These are phyloP conservation scores for Mollisiaceae sp. DNA, from an alignment of 2,329 filamentous ascomycete genomes.

Conservation along the genomic window DNA sequence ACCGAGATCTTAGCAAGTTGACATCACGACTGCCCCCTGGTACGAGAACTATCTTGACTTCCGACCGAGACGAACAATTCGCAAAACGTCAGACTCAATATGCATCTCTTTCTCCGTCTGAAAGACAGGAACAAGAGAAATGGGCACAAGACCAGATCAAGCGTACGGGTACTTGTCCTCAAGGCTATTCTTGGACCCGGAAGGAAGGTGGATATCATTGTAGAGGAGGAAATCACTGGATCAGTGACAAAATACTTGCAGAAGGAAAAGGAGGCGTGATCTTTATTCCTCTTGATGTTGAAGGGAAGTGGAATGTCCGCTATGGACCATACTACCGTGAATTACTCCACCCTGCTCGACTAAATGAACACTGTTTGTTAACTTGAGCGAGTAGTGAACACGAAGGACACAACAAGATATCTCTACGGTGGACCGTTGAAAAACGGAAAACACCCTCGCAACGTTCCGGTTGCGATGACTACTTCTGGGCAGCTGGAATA, in stretches of 20 bases:
- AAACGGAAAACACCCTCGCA: not conserved
- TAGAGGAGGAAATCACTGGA: constrained; percentile 25
- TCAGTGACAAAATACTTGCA: constrained; percentile 29
- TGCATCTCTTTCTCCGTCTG: not conserved
- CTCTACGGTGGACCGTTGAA: not conserved
- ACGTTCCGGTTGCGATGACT: not conserved
- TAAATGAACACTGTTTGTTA: too few species aligned
- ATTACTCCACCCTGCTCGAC: too few species aligned
- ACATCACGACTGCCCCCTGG: not conserved
- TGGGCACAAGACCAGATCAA: constrained; percentile 27
- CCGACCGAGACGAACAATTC: not conserved
- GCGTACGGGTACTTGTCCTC: constrained; percentile 21
- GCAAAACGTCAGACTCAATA: not conserved
- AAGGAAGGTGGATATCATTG: constrained; percentile 31
- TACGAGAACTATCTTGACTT: not conserved
- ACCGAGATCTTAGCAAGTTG: not conserved
- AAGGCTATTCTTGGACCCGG: constrained; percentile 23
- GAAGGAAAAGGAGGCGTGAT: constrained; percentile 33
- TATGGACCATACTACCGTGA: not conserved
- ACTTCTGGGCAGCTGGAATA: not conserved
- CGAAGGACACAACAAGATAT: not conserved
- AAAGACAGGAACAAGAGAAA: constrained; percentile 29
- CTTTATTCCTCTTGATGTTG: not conserved
- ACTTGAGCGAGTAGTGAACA: not conserved
- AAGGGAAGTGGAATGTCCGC: not conserved